Base-by-base conservation (phyloP, 75 land plant species). In the Picea sitchensis region DNA sequence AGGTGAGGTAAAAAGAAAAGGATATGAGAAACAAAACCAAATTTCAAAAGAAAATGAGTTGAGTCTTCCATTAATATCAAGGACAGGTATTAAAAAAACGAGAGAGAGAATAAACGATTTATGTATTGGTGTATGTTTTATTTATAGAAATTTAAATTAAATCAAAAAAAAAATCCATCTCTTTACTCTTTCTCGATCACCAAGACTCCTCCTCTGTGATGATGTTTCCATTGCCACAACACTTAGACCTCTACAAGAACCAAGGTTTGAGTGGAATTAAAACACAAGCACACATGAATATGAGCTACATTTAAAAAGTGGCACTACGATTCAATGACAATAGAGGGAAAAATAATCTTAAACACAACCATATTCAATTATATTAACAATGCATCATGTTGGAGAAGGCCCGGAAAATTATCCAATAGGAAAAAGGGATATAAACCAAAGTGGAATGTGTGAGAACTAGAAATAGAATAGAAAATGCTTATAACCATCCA, bases 171-270 rank as follows among this genome's bases (percentile, higher is more conserved):
- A 76, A 79, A 88, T 92, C 96, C 96, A 92, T 73, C 95, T 83
- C 79, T 82, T 85, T 31, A 87, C 93, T 77, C 99, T 86, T 14
- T 92, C 96, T 59, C 73, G 71, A 78, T 96, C 95, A 84, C 93
- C 86, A 21, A 71, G 34, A 75, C 81, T 87, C 82, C 99, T 89
- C 68, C 99, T 85, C 65, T 96, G 99, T 17, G 90, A 89, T 61
- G 99, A 92, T 36, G 96, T 94, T 57, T 96, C 99, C 99, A 96
- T 96, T 60, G 96, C 99, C 20, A 96, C 95, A 63, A 96, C 99
- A 81, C 93, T 93, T 17, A 96, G 90, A 69, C 99, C 99, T 58
- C 88, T 87, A 77, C 21, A 71, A 21, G n/a, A 71, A n/a, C 13
- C 21, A 71, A 71, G 21, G 44, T n/a, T 36, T 12, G n/a, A 32